phyloP scores from a whole-genome alignment of 2,329 filamentous ascomycete species.

The Pseudogymnoascus sp. region DNA sequence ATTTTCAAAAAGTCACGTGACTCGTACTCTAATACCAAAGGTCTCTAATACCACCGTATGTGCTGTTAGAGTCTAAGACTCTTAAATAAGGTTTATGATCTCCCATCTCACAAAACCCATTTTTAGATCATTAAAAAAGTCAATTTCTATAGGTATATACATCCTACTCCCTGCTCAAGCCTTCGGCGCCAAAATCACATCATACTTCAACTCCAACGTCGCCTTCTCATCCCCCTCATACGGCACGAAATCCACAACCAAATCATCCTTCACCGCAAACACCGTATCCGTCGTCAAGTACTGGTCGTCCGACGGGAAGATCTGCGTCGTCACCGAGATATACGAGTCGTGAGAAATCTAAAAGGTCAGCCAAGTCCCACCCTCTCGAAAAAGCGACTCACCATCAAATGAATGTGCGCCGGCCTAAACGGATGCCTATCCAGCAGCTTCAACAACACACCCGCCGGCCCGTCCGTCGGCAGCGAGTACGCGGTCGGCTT shows the following conservation, averaged over 20 bases:
- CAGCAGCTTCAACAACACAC: conserved; percentile 41
- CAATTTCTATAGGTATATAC: not conserved
- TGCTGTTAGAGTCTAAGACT: too few relatives aligned
- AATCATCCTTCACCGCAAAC: conserved; percentile 44
- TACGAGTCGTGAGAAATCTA: conserved; percentile 51
- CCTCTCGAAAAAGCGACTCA: conserved; percentile 19
- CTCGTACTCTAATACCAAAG: too few relatives aligned
- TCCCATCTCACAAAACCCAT: not conserved
- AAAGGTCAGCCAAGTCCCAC: conserved; percentile 34
- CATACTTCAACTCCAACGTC: conserved; percentile 24
- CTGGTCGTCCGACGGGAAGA: conserved; percentile 61
- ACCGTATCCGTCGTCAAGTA: conserved; percentile 46
- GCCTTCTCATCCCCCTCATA: conserved; percentile 27
- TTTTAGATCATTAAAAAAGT: not conserved
- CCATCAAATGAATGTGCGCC: conserved; percentile 49
- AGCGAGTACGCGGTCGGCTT: conserved; percentile 67
- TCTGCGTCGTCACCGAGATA: conserved; percentile 62
- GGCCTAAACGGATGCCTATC: conserved; percentile 48
- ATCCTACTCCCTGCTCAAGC: not conserved
- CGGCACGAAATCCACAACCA: conserved; percentile 41
- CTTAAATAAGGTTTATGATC: conserved; percentile 16
- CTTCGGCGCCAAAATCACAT: conserved; percentile 23
- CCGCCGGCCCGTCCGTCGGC: conserved; percentile 54
- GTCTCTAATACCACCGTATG: too few relatives aligned
- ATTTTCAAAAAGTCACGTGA: too few relatives aligned